A percentile compares a stretch with the other conserved stretches of the same genome.
Conservation (phyloP, 768 basidiomycete species). For the Tulasnella sp. region DNA sequence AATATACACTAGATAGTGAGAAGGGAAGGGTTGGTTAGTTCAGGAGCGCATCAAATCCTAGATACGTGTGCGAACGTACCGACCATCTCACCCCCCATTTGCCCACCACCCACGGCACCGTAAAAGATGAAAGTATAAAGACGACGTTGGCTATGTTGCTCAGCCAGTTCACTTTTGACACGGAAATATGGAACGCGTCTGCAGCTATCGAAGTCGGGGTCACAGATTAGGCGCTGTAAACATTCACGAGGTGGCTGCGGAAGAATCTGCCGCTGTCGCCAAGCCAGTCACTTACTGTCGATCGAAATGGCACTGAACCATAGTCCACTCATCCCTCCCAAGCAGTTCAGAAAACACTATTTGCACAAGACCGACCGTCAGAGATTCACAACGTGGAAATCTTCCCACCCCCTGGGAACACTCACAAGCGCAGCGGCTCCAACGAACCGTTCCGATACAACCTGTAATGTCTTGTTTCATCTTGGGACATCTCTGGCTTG, state of each 20-base stretch:
- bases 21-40: neutral
- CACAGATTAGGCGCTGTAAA: neutral
- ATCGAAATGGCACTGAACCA: conserved; percentile 86
- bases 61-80: conserved; percentile 46
- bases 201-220: neutral
- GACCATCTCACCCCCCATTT: conserved; percentile 59
- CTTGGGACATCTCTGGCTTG: neutral
- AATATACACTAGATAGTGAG: conserved; percentile 53
- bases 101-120: conserved; percentile 56
- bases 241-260: neutral
- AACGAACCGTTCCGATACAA: conserved; percentile 66
- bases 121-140: conserved; percentile 59
- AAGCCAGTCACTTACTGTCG: conserved; percentile 45
- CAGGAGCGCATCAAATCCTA: conserved; percentile 59
- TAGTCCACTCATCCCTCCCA: conserved; percentile 63
- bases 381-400: too few species aligned
- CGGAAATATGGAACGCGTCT: conserved; percentile 52
- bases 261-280: neutral
- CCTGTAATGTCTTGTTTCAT: conserved; percentile 45
- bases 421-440: conserved; percentile 62
- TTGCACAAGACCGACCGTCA: too few species aligned
- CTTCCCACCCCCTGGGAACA: too few species aligned
- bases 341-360: conserved; percentile 53
- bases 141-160: conserved; percentile 63
- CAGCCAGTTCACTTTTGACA: conserved; percentile 76